Percentiles rank a stretch among this genome's conserved stretches.
Evolutionary conservation across 805 yeast genomes (phyloP).

Genomic region (Metschnikowia corniflorae): DNA sequence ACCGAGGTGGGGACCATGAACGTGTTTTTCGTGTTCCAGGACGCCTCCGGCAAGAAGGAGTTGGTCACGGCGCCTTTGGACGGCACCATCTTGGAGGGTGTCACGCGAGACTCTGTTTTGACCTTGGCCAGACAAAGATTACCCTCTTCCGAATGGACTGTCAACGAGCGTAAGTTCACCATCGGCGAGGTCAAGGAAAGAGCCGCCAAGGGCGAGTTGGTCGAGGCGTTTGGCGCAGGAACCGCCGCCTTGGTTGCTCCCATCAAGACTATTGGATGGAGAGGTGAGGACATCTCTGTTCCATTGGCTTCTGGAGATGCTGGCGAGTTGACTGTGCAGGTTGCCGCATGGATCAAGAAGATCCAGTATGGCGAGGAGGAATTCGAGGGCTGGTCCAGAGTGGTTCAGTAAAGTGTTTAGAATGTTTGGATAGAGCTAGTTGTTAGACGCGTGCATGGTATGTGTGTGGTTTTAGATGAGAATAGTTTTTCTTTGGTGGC

Average conservation of each 20-base stretch:
- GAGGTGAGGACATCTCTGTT: conserved; percentile 66
- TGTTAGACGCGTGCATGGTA: too few species aligned
- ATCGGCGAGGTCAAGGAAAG: conserved; percentile 77
- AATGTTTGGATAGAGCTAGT: too few species aligned
- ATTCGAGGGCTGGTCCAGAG: conserved; percentile 52
- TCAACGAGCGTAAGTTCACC: conserved; percentile 79
- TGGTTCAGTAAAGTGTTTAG: conserved; percentile 22
- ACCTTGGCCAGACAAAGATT: conserved; percentile 73
- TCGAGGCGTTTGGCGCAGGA: conserved; percentile 96
- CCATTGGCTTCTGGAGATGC: conserved; percentile 81
- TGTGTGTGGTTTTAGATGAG: too few species aligned
- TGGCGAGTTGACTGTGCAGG: conserved; percentile 73
- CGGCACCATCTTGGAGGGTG: conserved; percentile 96
- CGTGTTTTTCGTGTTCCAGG: conserved; percentile 80
- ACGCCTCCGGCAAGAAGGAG: conserved; percentile 83
- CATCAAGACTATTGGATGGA: conserved; percentile 80
- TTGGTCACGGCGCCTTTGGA: conserved; percentile 94
- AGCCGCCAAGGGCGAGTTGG: conserved; percentile 74
- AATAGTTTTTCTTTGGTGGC: too few species aligned
- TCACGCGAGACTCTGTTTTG: conserved; percentile 87
- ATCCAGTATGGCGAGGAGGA: conserved; percentile 86
- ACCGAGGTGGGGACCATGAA: conserved; percentile 99
- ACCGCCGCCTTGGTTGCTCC: conserved; percentile 98
- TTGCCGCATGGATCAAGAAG: conserved; percentile 82
- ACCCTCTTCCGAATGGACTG: conserved; percentile 71